Evolutionary conservation across 345 rosid species (phyloP).

Genomic region (Ricinus communis): DNA sequence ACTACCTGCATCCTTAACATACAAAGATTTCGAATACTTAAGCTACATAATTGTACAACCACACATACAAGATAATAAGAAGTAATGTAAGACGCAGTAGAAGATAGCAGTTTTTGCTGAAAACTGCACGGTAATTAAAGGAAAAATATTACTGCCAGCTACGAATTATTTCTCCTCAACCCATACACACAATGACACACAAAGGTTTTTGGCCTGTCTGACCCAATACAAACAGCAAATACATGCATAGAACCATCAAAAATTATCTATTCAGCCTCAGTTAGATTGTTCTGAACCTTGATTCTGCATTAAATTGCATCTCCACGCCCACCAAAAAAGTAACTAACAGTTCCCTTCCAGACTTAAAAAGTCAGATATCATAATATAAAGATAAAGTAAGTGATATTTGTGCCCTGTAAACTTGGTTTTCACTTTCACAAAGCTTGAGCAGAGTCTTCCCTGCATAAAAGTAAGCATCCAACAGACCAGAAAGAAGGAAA

Average conservation of each 20-base stretch:
- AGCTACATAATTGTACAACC: background rate
- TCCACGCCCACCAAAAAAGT: background rate
- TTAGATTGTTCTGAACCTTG: background rate
- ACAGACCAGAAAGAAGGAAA: background rate
- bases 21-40: background rate
- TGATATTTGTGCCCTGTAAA: constrained; percentile 1
- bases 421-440: background rate
- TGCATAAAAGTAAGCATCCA: background rate
- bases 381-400: background rate
- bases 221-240: background rate
- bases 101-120: background rate
- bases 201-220: background rate
- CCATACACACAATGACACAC: background rate
- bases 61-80: background rate
- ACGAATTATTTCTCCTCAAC: background rate
- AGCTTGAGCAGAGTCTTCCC: background rate
- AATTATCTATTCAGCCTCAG: constrained; percentile 2
- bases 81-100: background rate
- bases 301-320: background rate
- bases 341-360: background rate
- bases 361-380: background rate
- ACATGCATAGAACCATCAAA: background rate
- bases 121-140: background rate
- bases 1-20: background rate
- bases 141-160: background rate